Evolutionary conservation across 148 eudicot species (phyloP).

Genomic region (Salicornia ramosissima): DNA sequence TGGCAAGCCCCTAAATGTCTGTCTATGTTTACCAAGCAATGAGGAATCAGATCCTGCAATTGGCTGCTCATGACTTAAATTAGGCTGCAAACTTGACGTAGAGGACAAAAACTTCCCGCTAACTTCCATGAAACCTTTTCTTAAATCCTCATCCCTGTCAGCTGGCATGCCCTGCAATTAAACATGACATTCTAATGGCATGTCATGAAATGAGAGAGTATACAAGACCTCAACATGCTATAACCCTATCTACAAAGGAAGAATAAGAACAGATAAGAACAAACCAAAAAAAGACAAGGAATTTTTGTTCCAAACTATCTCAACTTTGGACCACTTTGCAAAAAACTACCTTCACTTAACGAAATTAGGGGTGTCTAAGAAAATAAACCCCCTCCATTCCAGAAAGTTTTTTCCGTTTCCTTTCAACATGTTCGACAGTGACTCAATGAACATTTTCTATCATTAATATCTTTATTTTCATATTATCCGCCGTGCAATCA

Average conservation of each 20-base stretch:
- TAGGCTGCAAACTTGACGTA: slow-evolving; percentile 21
- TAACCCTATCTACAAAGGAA: background rate
- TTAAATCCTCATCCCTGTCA: slow-evolving; percentile 23
- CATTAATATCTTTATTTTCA: too few species aligned
- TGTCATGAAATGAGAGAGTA: background rate
- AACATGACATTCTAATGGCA: background rate
- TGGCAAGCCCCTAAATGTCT: slow-evolving; percentile 27
- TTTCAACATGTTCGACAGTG: too few species aligned
- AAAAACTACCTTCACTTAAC: too few species aligned
- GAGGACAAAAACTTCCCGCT: slow-evolving; percentile 22
- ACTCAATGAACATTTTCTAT: too few species aligned
- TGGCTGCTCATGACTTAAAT: slow-evolving; percentile 22
- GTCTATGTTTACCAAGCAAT: slow-evolving; percentile 35
- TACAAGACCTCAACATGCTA: background rate
- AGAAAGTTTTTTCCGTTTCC: too few species aligned
- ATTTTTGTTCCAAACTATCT: too few species aligned
- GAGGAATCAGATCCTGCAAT: slow-evolving; percentile 45
- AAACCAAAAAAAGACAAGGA: background rate
- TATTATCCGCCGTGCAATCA: too few species aligned
- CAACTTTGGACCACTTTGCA: too few species aligned
- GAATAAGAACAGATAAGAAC: background rate
- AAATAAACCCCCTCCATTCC: too few species aligned
- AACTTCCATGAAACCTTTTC: slow-evolving; percentile 21
- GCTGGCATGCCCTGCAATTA: slow-evolving; percentile 32
- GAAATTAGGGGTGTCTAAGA: too few species aligned